A percentile compares a stretch with the other conserved stretches of the same genome.
phyloP scores from a whole-genome alignment of 768 basidiomycete genomes.

The Hypholoma sublateritium region DNA sequence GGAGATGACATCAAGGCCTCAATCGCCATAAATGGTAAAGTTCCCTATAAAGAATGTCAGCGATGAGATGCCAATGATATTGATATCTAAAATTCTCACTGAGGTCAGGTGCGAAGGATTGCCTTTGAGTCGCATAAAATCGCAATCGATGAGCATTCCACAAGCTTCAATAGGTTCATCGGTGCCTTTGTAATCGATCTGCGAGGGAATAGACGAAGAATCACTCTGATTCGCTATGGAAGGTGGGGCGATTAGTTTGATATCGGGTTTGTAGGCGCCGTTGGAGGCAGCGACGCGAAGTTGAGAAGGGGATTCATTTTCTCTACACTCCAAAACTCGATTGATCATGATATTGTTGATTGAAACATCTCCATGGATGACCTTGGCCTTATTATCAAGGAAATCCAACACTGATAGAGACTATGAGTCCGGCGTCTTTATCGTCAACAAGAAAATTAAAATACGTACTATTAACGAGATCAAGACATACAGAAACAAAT shows the following conservation, averaged over 20 bases:
- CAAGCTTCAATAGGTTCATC: background rate
- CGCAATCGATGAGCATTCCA: conserved; percentile 6
- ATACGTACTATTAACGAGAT: conserved; percentile 10
- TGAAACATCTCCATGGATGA: conserved; percentile 4
- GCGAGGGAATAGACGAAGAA: no score
- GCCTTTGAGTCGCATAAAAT: background rate
- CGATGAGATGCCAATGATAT: background rate
- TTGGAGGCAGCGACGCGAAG: background rate
- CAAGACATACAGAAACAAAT: background rate
- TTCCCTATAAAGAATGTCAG: background rate
- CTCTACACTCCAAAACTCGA: background rate
- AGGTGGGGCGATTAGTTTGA: no score
- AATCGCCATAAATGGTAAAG: conserved; percentile 7
- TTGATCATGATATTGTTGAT: conserved; percentile 7
- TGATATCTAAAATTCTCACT: no score
- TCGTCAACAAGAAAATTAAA: background rate
- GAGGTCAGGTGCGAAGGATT: no score
- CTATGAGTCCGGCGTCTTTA: background rate
- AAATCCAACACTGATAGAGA: background rate
- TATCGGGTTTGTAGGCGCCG: background rate
- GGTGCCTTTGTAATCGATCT: background rate
- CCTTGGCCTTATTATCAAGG: background rate
- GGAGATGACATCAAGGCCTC: background rate
- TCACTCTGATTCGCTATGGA: no score
- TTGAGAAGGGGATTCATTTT: conserved; percentile 1